These are phyloP conservation scores for Cetraspora pellucida DNA, from an alignment of 192 early-diverging fungal genomes.

Conservation along the genomic window DNA sequence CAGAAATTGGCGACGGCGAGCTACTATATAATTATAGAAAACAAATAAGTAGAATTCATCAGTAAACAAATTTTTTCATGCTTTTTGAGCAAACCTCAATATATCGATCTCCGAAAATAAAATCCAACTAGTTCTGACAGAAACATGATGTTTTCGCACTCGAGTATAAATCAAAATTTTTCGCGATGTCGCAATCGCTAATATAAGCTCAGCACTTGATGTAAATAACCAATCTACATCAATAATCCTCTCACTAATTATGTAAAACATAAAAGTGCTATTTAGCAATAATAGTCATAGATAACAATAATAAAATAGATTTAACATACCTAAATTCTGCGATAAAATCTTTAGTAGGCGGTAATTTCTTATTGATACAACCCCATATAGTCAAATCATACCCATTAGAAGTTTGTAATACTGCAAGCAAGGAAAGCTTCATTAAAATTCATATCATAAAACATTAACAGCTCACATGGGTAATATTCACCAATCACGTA, in stretches of 20 bases:
- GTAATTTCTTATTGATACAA: slow-evolving; percentile 48
- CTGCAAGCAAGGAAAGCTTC: background rate
- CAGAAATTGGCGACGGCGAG: slow-evolving; percentile 45
- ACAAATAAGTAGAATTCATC: background rate
- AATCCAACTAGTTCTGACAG: slow-evolving; percentile 52
- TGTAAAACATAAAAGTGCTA: background rate
- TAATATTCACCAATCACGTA: background rate
- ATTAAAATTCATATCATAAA: background rate
- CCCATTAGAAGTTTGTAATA: background rate
- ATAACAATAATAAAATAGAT: background rate
- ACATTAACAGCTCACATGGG: background rate
- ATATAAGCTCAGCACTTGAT: slow-evolving; percentile 72
- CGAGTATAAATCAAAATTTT: slow-evolving; percentile 66
- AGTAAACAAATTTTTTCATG: background rate
- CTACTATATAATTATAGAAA: background rate
- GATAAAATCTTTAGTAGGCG: slow-evolving; percentile 48
- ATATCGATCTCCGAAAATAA: slow-evolving; percentile 59
- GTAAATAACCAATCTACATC: slow-evolving; percentile 74
- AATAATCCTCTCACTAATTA: slow-evolving; percentile 50
- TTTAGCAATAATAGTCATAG: background rate
- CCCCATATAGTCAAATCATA: slow-evolving; percentile 48
- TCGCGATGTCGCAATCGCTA: slow-evolving; percentile 62
- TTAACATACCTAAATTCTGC: slow-evolving; percentile 41
- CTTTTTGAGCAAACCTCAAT: slow-evolving; percentile 2
- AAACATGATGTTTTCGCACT: slow-evolving; percentile 45